Conservation (phyloP, 2,329 filamentous ascomycete species). For the Trichoderma lentiforme region DNA sequence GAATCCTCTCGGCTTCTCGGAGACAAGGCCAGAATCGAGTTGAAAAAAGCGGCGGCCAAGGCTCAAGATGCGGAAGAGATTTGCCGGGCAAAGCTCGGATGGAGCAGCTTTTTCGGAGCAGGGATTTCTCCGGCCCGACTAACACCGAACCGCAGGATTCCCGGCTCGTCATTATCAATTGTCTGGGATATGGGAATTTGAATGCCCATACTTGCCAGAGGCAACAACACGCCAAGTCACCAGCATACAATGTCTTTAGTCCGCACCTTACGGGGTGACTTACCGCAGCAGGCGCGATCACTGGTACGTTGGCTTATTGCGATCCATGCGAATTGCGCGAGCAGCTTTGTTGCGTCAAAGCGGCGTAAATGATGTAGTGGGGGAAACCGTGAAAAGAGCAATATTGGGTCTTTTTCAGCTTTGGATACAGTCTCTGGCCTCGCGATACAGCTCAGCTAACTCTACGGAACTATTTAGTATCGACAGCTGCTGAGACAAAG, state of each 20-base stretch:
- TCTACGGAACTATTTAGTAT: slow-evolving; percentile 57
- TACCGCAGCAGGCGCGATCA: slow-evolving; percentile 56
- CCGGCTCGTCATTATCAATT: slow-evolving; percentile 30
- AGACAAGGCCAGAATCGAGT: background rate
- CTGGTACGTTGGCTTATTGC: slow-evolving; percentile 41
- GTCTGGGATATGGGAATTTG: slow-evolving; percentile 6
- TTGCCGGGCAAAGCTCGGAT: slow-evolving; percentile 15
- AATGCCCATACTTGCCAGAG: slow-evolving; percentile 1
- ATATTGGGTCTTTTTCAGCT: background rate
- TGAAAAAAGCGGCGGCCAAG: background rate
- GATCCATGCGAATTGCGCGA: background rate
- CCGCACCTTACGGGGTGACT: slow-evolving; percentile 46
- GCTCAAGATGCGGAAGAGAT: background rate
- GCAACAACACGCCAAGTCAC: slow-evolving; percentile 21
- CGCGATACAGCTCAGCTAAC: background rate
- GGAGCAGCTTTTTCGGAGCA: background rate
- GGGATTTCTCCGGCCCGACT: slow-evolving; percentile 34
- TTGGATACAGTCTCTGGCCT: background rate
- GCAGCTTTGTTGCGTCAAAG: background rate
- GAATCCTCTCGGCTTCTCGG: slow-evolving; percentile 7
- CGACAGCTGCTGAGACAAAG: slow-evolving; percentile 86
- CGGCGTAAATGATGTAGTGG: background rate
- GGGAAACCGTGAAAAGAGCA: slow-evolving; percentile 7
- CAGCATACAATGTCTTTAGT: slow-evolving; percentile 40
- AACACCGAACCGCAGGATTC: slow-evolving; percentile 30